These are phyloP conservation scores for Candida germanica DNA, from an alignment of 805 yeast species.

Conservation along the genomic window DNA sequence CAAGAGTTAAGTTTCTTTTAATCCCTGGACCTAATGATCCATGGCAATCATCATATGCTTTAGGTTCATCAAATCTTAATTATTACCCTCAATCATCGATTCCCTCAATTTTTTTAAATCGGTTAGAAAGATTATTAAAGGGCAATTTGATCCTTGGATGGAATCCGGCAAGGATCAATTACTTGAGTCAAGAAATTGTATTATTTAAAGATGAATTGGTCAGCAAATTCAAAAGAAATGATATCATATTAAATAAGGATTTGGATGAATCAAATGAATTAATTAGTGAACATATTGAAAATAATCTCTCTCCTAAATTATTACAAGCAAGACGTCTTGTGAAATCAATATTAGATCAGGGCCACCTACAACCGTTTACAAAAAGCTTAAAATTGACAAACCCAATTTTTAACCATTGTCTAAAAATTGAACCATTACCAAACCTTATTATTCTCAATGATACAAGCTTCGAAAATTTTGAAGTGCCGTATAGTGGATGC, in stretches of 20 bases:
- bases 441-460: slow-evolving; percentile 62
- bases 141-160: slow-evolving; percentile 39
- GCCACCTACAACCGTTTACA: slow-evolving; percentile 79
- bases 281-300: slow-evolving; percentile 14
- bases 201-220: slow-evolving; percentile 71
- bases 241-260: slow-evolving; percentile 51
- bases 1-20: slow-evolving; percentile 58
- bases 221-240: slow-evolving; percentile 67
- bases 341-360: slow-evolving; percentile 83
- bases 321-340: slow-evolving; percentile 67
- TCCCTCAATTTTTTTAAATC: slow-evolving; percentile 67
- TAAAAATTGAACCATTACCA: slow-evolving; percentile 79
- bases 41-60: slow-evolving; percentile 72
- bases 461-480: slow-evolving; percentile 65
- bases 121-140: slow-evolving; percentile 49
- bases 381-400: slow-evolving; percentile 56
- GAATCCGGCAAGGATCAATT: slow-evolving; percentile 80
- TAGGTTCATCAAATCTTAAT: slow-evolving; percentile 46
- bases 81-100: slow-evolving; percentile 63
- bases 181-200: slow-evolving; percentile 80
- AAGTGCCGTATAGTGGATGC: slow-evolving; percentile 79
- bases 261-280: slow-evolving; percentile 8
- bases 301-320: slow-evolving; percentile 41
- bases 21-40: slow-evolving; percentile 93
- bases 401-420: slow-evolving; percentile 66